Evolutionary conservation across 2,329 filamentous ascomycete genomes (phyloP), one percentile per base, ranked within the genome.

Genomic region (Neonectria neomacrospora): DNA sequence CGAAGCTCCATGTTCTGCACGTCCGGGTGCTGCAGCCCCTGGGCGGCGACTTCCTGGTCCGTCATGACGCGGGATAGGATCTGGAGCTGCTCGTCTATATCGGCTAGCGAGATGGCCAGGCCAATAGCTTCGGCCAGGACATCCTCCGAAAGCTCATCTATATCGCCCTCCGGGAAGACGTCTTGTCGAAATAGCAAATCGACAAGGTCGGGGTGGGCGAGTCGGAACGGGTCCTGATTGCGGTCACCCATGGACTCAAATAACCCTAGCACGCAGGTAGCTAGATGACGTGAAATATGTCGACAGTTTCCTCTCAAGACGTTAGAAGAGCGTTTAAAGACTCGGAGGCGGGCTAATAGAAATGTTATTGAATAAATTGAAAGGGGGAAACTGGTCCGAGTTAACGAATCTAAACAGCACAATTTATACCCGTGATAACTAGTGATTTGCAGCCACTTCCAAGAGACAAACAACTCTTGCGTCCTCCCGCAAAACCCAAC

Each of bases 121-220:
- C 23, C 5, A 18, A 70, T 67, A 3, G 61, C 52, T 1, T 54
- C 63, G 6, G 69, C 70, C 5, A 74, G 42, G 5, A 45, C 52
- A 1, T 57, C 18, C 45, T 72, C 65, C 1, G 72, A 58, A 1
- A 69, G 26, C 7, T 30, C 34, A 3, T 22, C 42, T 1, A 28
- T 11, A 11, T 53, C 16, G 1, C 55, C 52, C 2, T 50, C 18
- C 0, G 66, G 69, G 3, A 70, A 39, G 12, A 69, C 54, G 0
- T 55, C 44, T 1, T 58, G 41, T 2, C 61, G 54, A 8, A 57
- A 22, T 9, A 74, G 9, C 9, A 74, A 50, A 7, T 65, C 45
- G 12, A 72, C 11, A 9, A 74, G 50, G 16, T 72, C 65, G 10
- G 70, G 70, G 18, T 74, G 72, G 54, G 74, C 65, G 1, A 30